Evolutionary conservation across 2,329 filamentous ascomycete species (phyloP), one percentile per base, ranked within the genome.

Genomic region (Byssochlamys sp.): DNA sequence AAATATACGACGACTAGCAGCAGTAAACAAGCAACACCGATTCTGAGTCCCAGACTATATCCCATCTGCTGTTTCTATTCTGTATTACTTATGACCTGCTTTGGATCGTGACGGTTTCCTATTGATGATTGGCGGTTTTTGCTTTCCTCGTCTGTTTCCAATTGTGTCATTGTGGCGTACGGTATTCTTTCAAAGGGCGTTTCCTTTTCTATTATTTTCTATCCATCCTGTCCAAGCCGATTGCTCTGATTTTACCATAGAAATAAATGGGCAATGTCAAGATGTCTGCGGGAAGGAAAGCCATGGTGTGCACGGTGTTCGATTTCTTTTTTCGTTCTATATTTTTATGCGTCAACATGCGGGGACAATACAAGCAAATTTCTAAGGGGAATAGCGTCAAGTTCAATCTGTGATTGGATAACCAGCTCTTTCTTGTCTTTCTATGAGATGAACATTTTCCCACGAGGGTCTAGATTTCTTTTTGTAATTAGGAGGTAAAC

Each of bases 1-100:
- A 89, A 75, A 85, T 97, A 52, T 89, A 84, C 64, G 89, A 94
- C 58, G 85, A 90, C 4, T 58, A 55, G 48, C 56, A 26, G 25
- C 56, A 26, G 25, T 51, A 14, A 4, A 27, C 19, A 51, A n/a
- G 10, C 49, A 24, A 11, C 7, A 10, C 29, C 11, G 29, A 6
- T 31, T 31, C 29, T 10, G 7, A 1, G 29, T 3, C 9, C 25
- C 27, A 12, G 25, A 12, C 4, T 51, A 51, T 51, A 24, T 27
- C 10, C 10, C 12, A 26, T 51, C 12, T 27, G 24, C 49, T 51
- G 19, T 51, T 51, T 12, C 26, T 5, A 28, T 51, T 26, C 6
- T 26, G 24, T 51, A 28, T 1, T 19, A 19, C 25, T 51, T 28
- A 28, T 51, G 12, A 12, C 9, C 24, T 25, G 27, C 10, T 26